phyloP scores from a whole-genome alignment of 2,329 filamentous ascomycete species.

The Alternaria atra region DNA sequence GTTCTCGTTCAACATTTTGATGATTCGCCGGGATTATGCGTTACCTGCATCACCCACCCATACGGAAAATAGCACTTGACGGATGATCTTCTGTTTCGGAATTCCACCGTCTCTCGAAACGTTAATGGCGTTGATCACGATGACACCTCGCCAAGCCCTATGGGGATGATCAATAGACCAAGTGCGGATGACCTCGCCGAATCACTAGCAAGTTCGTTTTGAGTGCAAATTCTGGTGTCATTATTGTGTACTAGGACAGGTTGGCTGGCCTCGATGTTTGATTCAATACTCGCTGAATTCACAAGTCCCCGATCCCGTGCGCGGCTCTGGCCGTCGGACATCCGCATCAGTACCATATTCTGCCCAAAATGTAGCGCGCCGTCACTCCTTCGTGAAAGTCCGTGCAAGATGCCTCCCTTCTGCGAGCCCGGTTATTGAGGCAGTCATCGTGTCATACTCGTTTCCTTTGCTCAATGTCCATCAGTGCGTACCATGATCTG shows the following conservation, averaged over 20 bases:
- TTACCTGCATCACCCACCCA: constrained; percentile 12
- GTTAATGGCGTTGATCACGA: constrained; percentile 31
- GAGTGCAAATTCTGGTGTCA: constrained; percentile 20
- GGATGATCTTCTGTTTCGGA: constrained; percentile 19
- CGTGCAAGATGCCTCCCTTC: background rate
- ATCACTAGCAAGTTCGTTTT: constrained; percentile 31
- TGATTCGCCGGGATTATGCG: constrained; percentile 9
- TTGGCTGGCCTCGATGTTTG: constrained; percentile 14
- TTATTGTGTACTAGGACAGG: constrained; percentile 13
- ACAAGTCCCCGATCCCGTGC: constrained; percentile 7
- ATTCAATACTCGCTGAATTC: constrained; percentile 14
- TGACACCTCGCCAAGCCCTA: constrained; percentile 29
- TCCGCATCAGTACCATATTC: constrained; percentile 19
- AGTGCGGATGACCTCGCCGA: constrained; percentile 42
- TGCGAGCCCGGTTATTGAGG: constrained; percentile 1
- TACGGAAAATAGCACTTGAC: constrained; percentile 8
- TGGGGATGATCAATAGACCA: constrained; percentile 21
- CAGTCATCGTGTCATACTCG: constrained; percentile 2
- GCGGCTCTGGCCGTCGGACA: constrained; percentile 29
- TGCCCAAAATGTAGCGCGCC: constrained; percentile 16
- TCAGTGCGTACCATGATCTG: constrained; percentile 6
- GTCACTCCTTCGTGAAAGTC: background rate
- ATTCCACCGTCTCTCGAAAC: constrained; percentile 22
- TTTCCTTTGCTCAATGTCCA: constrained; percentile 1
- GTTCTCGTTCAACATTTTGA: constrained; percentile 1